Conservation (phyloP, 2,329 filamentous ascomycete species). For the Ascochyta fabae region DNA sequence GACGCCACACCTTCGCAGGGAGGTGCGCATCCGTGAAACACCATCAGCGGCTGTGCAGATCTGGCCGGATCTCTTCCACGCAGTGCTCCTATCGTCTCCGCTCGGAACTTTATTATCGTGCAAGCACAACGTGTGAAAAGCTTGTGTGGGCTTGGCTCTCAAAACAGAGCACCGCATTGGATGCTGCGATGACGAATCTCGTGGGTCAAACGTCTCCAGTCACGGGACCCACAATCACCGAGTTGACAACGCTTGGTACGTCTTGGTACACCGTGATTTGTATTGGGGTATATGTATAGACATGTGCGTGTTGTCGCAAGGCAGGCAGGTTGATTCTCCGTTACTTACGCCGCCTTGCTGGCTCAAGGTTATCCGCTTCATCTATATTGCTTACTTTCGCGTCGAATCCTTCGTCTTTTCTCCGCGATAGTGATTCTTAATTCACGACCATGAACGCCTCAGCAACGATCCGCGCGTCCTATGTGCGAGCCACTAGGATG, state of each 20-base stretch:
- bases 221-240: slow-evolving; percentile 8
- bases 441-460: slow-evolving; percentile 38
- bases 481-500: slow-evolving; percentile 33
- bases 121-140: slow-evolving; percentile 20
- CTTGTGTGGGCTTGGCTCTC: slow-evolving; percentile 23
- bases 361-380: slow-evolving; percentile 9
- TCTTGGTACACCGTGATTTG: neutral
- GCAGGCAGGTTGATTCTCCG: slow-evolving; percentile 8
- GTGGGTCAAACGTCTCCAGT: slow-evolving; percentile 26
- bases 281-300: slow-evolving; percentile 4
- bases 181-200: slow-evolving; percentile 10
- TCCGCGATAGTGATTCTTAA: slow-evolving; percentile 12
- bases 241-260: slow-evolving; percentile 3
- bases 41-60: slow-evolving; percentile 12
- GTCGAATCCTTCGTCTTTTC: neutral
- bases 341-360: slow-evolving; percentile 13
- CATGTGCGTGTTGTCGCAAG: neutral
- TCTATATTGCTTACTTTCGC: neutral
- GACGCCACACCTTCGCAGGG: slow-evolving; percentile 5
- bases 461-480: slow-evolving; percentile 36
- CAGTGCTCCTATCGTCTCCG: neutral
- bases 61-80: neutral
- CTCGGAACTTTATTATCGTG: slow-evolving; percentile 4
- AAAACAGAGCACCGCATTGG: slow-evolving; percentile 5
- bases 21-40: slow-evolving; percentile 14